Conservation (phyloP, 2,329 filamentous ascomycete species). For the Pseudogymnoascus pannorum region DNA sequence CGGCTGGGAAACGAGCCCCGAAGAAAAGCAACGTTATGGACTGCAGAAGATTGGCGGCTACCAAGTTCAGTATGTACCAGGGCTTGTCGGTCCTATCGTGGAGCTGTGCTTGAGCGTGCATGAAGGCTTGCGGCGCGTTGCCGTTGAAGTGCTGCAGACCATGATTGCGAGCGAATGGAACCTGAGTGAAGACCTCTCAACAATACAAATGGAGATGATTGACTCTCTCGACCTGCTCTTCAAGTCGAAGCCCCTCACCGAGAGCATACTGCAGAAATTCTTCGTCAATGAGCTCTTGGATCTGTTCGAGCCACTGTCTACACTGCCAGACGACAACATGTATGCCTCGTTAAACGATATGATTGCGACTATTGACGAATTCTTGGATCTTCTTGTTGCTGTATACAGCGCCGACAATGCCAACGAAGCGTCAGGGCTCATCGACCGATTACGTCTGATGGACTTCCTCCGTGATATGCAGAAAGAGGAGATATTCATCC, state of each 20-base stretch:
- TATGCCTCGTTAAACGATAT: slow-evolving; percentile 70
- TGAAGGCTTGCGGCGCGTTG: slow-evolving; percentile 79
- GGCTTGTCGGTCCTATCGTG: slow-evolving; percentile 82
- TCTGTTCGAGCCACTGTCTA: slow-evolving; percentile 65
- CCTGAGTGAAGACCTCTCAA: slow-evolving; percentile 80
- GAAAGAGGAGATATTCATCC: slow-evolving; percentile 92
- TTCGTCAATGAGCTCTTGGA: slow-evolving; percentile 81
- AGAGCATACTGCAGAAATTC: slow-evolving; percentile 84
- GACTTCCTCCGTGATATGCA: slow-evolving; percentile 95
- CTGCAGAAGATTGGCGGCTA: slow-evolving; percentile 86
- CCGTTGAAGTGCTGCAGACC: slow-evolving; percentile 86
- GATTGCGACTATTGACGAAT: slow-evolving; percentile 78
- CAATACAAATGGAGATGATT: slow-evolving; percentile 94
- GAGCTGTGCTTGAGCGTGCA: slow-evolving; percentile 94
- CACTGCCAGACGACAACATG: slow-evolving; percentile 62
- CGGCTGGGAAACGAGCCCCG: slow-evolving; percentile 82
- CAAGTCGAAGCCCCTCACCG: slow-evolving; percentile 79
- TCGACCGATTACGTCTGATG: slow-evolving; percentile 87
- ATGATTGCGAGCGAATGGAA: slow-evolving; percentile 99
- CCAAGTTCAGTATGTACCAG: slow-evolving; percentile 95
- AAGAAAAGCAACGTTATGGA: slow-evolving; percentile 72
- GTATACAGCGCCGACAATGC: slow-evolving; percentile 71
- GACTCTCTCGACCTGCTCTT: slow-evolving; percentile 86
- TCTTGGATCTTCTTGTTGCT: slow-evolving; percentile 82
- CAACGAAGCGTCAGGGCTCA: slow-evolving; percentile 72